A percentile compares a stretch with the other conserved stretches of the same genome.
Evolutionary conservation across 148 eudicot species (phyloP).

Genomic region (Vaccinium macrocarpon): DNA sequence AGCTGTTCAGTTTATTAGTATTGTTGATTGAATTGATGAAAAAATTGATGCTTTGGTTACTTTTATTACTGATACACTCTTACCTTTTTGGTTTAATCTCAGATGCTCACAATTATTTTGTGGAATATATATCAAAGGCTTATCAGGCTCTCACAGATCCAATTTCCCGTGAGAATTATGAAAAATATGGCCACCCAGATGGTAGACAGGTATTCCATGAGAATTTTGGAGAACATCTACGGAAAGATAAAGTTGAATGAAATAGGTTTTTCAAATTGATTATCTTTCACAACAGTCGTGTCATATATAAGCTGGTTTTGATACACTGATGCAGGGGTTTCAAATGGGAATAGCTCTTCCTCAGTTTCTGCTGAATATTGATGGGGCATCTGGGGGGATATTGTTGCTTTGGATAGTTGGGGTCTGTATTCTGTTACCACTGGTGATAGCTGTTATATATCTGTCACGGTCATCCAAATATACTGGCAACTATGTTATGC

Average conservation of each 20-base stretch:
- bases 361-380: constrained; percentile 70
- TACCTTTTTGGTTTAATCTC: constrained; percentile 21
- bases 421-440: constrained; percentile 74
- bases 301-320: constrained; percentile 5
- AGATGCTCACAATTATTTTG: constrained; percentile 89
- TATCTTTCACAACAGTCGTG: constrained; percentile 10
- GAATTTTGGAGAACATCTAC: background rate
- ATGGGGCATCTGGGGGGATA: constrained; percentile 84
- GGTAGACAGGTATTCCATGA: constrained; percentile 75
- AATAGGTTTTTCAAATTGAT: background rate
- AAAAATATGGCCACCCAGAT: constrained; percentile 99
- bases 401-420: constrained; percentile 79
- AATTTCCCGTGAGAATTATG: constrained; percentile 83
- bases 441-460: constrained; percentile 74
- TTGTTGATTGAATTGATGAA: background rate
- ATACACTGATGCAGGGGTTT: constrained; percentile 59
- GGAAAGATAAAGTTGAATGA: background rate
- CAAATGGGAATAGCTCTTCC: constrained; percentile 99
- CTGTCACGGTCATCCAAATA: constrained; percentile 77
- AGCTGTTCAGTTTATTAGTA: background rate
- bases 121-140: constrained; percentile 88
- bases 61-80: constrained; percentile 9
- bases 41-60: background rate
- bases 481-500: constrained; percentile 84
- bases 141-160: constrained; percentile 97